Evolutionary conservation across 108 stramenopile genomes (phyloP).

Genomic region (Nitzschia palea): DNA sequence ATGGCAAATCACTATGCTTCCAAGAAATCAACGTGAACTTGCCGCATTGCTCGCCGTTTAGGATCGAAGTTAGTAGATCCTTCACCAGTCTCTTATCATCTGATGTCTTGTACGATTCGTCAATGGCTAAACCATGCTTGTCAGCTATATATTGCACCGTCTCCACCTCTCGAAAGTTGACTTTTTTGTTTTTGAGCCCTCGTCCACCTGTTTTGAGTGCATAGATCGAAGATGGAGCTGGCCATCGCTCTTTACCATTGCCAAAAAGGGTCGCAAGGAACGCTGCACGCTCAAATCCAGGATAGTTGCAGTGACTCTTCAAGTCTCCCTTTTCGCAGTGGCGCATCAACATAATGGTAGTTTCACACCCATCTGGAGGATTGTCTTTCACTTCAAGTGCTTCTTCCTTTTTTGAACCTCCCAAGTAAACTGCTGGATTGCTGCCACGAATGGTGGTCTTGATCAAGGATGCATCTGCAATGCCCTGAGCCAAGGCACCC

Average conservation of each 20-base stretch:
- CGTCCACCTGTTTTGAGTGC: constrained; percentile 28
- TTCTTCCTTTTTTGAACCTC: background rate
- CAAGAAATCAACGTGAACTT: constrained; percentile 38
- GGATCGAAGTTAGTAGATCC: constrained; percentile 23
- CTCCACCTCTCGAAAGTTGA: constrained; percentile 46
- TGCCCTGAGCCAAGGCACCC: background rate
- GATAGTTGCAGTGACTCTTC: constrained; percentile 40
- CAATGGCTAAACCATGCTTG: constrained; percentile 20
- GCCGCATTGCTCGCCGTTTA: constrained; percentile 36
- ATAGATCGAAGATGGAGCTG: constrained; percentile 38
- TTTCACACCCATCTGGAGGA: constrained; percentile 38
- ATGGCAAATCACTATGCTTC: constrained; percentile 32
- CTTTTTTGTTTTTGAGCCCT: constrained; percentile 20
- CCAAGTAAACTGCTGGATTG: background rate
- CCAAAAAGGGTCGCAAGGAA: constrained; percentile 42
- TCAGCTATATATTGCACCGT: constrained; percentile 35
- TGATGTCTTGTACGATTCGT: background rate
- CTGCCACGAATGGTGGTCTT: background rate
- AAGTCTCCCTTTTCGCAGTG: constrained; percentile 60
- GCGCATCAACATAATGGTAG: constrained; percentile 47
- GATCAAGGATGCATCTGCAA: constrained; percentile 8
- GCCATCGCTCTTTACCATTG: constrained; percentile 26
- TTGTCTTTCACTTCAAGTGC: background rate
- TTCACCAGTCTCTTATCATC: constrained; percentile 13
- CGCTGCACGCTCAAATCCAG: constrained; percentile 46